Conservation (phyloP, 257 asterid genomes). For the Marsdenia floribunda region DNA sequence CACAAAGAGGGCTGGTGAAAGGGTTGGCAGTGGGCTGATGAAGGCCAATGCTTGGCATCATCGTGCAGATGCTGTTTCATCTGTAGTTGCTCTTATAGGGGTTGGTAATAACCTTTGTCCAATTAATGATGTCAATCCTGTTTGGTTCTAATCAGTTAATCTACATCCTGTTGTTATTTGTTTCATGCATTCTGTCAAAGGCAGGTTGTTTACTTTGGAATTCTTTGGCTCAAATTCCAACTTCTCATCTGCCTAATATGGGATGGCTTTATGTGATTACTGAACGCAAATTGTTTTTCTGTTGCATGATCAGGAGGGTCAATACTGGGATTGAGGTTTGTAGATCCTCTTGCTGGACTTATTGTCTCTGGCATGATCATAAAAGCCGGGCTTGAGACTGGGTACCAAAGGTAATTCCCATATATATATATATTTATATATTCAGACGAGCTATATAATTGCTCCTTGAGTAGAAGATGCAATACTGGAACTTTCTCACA, state of each 20-base stretch:
- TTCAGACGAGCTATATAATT: not conserved
- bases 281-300: constrained; percentile 3
- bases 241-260: not conserved
- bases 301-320: constrained; percentile 64
- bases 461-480: not conserved
- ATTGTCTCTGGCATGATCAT: constrained; percentile 91
- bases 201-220: not conserved
- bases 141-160: not conserved
- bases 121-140: not conserved
- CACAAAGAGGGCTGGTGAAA: constrained; percentile 84
- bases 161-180: not conserved
- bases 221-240: not conserved
- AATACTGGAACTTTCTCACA: not conserved
- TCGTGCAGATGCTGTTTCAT: constrained; percentile 92
- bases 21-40: constrained; percentile 93
- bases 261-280: not conserved
- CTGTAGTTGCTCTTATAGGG: constrained; percentile 93
- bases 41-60: constrained; percentile 99
- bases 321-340: constrained; percentile 74
- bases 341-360: constrained; percentile 97
- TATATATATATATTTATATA: not conserved
- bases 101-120: constrained; percentile 65
- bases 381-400: constrained; percentile 86
- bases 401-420: constrained; percentile 68
- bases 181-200: not conserved